Evolutionary conservation across 306 rosid species (phyloP).

Genomic region (Malus fusca): DNA sequence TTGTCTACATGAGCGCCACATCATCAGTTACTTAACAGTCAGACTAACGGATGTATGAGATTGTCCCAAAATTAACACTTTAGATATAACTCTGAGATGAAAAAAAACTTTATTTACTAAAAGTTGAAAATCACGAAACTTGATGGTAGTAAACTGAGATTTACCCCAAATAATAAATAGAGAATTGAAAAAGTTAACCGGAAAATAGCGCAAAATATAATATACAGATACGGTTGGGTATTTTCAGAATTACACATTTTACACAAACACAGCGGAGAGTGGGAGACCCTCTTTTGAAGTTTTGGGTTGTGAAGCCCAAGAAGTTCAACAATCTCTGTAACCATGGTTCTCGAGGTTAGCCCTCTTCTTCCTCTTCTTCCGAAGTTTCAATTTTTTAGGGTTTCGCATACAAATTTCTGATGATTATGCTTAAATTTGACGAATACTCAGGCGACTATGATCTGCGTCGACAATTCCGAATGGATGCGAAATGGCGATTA

Average conservation of each 20-base stretch:
- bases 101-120: too few relatives aligned
- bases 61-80: too few relatives aligned
- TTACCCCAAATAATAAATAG: too few relatives aligned
- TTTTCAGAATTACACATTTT: neutral
- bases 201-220: neutral
- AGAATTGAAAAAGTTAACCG: too few relatives aligned
- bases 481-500: conserved; percentile 86
- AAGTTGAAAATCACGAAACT: too few relatives aligned
- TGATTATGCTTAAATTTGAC: neutral
- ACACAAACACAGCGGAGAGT: neutral
- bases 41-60: too few relatives aligned
- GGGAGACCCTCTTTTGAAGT: neutral
- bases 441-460: conserved; percentile 60
- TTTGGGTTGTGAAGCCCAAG: neutral
- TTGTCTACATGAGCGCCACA: too few relatives aligned
- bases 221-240: neutral
- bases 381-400: neutral
- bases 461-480: conserved; percentile 76
- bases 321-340: neutral
- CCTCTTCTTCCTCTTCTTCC: neutral
- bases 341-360: conserved; percentile 16
- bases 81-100: too few relatives aligned
- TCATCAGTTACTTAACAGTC: too few relatives aligned
- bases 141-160: too few relatives aligned
- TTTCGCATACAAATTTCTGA: neutral